Evolutionary conservation across 352 stramenopile species (phyloP).

Genomic region (Halophytophthora polymorphica): DNA sequence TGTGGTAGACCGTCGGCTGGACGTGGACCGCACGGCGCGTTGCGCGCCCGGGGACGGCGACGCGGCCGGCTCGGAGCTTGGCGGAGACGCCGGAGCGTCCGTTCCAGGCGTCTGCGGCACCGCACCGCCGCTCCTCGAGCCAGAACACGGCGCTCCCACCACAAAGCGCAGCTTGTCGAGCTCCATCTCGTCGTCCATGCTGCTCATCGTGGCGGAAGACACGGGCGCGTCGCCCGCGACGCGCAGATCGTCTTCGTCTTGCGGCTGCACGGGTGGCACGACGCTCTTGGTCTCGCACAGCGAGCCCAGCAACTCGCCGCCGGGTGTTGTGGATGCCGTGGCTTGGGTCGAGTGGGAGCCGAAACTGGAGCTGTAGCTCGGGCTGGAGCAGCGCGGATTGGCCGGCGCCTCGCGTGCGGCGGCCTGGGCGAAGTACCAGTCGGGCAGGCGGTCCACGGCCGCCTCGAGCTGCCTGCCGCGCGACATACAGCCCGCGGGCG

Average conservation of each 20-base stretch:
- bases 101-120: neutral
- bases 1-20: constrained; percentile 39
- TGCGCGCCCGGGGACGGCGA: no score
- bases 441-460: constrained; percentile 58
- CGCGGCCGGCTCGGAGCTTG: neutral
- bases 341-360: no score
- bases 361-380: constrained; percentile 13
- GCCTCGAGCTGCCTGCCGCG: constrained; percentile 65
- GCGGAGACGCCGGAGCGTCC: neutral
- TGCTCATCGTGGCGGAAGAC: constrained; percentile 28
- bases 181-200: constrained; percentile 31
- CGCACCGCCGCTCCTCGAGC: no score
- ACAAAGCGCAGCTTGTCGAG: constrained; percentile 20
- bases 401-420: constrained; percentile 20
- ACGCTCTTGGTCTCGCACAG: constrained; percentile 24
- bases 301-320: constrained; percentile 8
- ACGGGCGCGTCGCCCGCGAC: constrained; percentile 3
- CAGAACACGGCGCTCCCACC: neutral
- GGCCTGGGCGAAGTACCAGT: constrained; percentile 56
- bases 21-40: constrained; percentile 19
- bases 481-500: constrained; percentile 24
- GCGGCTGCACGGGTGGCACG: constrained; percentile 28
- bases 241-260: constrained; percentile 29
- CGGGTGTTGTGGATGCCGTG: no score
- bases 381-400: constrained; percentile 11